Base-by-base conservation (phyloP, 2,329 filamentous ascomycete genomes). In the Rugonectria rugulosa region DNA sequence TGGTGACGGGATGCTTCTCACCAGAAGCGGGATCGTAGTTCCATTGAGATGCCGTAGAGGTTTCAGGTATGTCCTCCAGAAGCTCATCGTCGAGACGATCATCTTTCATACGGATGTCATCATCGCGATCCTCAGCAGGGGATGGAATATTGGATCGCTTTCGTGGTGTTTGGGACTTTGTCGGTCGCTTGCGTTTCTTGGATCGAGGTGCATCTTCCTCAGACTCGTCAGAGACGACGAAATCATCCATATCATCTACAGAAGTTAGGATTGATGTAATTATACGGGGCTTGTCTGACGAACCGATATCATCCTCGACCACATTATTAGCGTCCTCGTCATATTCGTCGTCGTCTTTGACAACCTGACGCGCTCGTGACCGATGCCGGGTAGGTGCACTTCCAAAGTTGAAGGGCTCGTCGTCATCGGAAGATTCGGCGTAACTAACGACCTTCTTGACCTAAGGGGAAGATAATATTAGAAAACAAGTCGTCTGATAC, bases 181-280 rank as follows among this genome's bases (percentile, higher is more conserved):
- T 68, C 7, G 85, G 72, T n/a, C 89, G 82, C 75, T 96, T 97
- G 66, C 89, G 78, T 75, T 96, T 97, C 70, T 86, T 89, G 0
- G 88, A 79, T 20, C 81, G 70, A 65, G 78, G 62, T 59, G 80
- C 69, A 12, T 70, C 72, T 15, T 87, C 89, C 42, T 96, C 92
- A 0, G 91, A 94, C 36, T 96, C 91, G 66, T 97, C 93, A 0
- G 89, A 87, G 5, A 89, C 92, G 20, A 98, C 81, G 67, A 98
- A 98, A 71, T 97, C 90, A 58, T 88, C 91, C 77, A 96, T 86
- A 49, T 95, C 91, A 75, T 81, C 78, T 84, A 43, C 2, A 11
- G 9, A 8, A n/a, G 46, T 66, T 32, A 64, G 61, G 15, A 26
- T 19, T 14, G 19, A 11, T 6, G 14, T 1, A 4, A 19, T 12